Evolutionary conservation across 2,329 filamentous ascomycete genomes (phyloP).

Genomic region (Emmonsiellopsis sp.): DNA sequence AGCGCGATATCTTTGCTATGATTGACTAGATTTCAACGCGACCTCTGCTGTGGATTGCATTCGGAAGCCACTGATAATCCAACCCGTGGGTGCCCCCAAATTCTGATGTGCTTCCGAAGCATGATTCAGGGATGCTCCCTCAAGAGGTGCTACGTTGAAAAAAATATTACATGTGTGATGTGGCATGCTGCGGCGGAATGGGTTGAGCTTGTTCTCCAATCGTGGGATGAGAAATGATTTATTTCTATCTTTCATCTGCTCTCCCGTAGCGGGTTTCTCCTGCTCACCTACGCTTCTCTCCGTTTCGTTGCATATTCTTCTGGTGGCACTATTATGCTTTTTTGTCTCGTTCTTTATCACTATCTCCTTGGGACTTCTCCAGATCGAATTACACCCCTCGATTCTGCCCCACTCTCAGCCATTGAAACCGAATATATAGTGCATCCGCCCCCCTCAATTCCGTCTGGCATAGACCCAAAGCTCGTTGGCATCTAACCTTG

Average conservation of each 20-base stretch:
- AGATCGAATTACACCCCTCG: not conserved
- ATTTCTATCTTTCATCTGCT: not conserved
- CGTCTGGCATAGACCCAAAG: not conserved
- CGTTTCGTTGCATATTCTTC: not conserved
- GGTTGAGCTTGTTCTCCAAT: not conserved
- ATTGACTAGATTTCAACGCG: slow-evolving; percentile 1
- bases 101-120: slow-evolving; percentile 1
- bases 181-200: slow-evolving; percentile 1
- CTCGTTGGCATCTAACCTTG: not conserved
- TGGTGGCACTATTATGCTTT: not conserved
- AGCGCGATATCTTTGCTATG: not conserved
- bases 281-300: not conserved
- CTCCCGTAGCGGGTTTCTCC: not conserved
- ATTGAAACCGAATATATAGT: slow-evolving; percentile 1
- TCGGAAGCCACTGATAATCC: not conserved
- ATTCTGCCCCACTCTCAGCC: slow-evolving; percentile 1
- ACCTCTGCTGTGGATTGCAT: slow-evolving; percentile 1
- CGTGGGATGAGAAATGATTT: not conserved
- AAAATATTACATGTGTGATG: slow-evolving; percentile 1
- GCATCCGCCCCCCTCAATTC: not conserved
- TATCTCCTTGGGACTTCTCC: not conserved
- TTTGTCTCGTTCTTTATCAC: not conserved
- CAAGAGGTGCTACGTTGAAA: slow-evolving; percentile 4
- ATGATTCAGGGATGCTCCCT: not conserved
- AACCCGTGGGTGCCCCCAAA: slow-evolving; percentile 1